Evolutionary conservation across 2,329 filamentous ascomycete species (phyloP).

Genomic region (Alternaria triticimaculans): DNA sequence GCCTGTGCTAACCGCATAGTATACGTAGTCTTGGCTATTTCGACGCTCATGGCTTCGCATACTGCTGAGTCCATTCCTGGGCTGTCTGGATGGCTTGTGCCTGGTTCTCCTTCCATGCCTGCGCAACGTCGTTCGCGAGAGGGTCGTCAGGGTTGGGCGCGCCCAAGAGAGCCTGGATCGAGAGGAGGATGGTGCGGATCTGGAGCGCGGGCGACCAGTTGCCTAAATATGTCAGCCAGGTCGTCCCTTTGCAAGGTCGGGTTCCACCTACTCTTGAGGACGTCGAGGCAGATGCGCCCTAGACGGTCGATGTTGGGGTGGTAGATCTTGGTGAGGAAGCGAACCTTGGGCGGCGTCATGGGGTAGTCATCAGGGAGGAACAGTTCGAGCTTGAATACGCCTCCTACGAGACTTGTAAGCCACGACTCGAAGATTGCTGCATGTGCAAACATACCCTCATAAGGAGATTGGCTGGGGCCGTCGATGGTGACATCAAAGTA

Average conservation of each 20-base stretch:
- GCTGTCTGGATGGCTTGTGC: constrained; percentile 90
- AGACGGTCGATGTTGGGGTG: constrained; percentile 99
- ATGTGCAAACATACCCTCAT: constrained; percentile 74
- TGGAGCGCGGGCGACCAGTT: constrained; percentile 99
- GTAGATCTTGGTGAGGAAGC: constrained; percentile 98
- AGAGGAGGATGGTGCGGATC: constrained; percentile 97
- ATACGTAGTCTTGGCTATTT: neutral
- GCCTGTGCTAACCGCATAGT: neutral
- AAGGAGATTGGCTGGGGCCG: constrained; percentile 88
- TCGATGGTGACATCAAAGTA: constrained; percentile 99
- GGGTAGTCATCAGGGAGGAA: constrained; percentile 99
- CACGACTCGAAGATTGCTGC: neutral
- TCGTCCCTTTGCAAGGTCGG: neutral
- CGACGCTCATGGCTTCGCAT: constrained; percentile 61
- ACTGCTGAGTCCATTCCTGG: constrained; percentile 86
- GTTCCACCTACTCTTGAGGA: constrained; percentile 79
- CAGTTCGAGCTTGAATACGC: constrained; percentile 94
- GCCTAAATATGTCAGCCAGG: constrained; percentile 60
- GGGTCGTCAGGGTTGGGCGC: constrained; percentile 98
- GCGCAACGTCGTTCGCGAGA: constrained; percentile 96
- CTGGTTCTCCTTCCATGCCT: constrained; percentile 97
- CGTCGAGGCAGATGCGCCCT: constrained; percentile 94
- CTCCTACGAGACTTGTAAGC: constrained; percentile 57
- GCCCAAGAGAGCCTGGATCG: constrained; percentile 94
- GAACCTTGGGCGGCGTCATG: constrained; percentile 98